Evolutionary conservation across 1,284 basidiomycete species (phyloP).

Genomic region (Phellinidium pouzarii): DNA sequence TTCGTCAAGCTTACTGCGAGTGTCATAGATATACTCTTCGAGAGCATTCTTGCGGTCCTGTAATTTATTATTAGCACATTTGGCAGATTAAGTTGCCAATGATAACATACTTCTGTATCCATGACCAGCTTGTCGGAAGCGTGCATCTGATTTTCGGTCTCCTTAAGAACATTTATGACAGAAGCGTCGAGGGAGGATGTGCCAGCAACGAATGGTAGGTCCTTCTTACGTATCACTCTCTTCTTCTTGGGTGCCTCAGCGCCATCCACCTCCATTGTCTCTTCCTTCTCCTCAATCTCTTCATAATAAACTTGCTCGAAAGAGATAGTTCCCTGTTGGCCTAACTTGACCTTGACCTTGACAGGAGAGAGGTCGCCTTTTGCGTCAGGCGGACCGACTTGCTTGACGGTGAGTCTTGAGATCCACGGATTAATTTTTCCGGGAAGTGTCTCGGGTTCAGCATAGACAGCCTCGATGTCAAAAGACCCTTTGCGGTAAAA

Average conservation of each 20-base stretch:
- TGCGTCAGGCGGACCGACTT: constrained; percentile 54
- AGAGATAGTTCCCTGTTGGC: constrained; percentile 77
- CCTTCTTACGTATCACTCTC: constrained; percentile 74
- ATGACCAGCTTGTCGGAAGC: constrained; percentile 87
- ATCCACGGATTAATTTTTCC: constrained; percentile 80
- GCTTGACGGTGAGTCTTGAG: constrained; percentile 73
- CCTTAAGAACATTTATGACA: constrained; percentile 59
- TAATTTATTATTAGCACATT: constrained; percentile 9
- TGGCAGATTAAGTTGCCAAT: background rate
- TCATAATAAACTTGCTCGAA: constrained; percentile 85
- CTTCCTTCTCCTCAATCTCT: constrained; percentile 78
- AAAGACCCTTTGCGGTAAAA: constrained; percentile 87
- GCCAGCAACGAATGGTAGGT: constrained; percentile 64
- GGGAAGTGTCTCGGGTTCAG: constrained; percentile 62
- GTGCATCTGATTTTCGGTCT: constrained; percentile 83
- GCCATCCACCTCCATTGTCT: constrained; percentile 51
- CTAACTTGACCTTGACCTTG: constrained; percentile 85
- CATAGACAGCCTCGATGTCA: constrained; percentile 80
- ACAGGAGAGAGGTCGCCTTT: constrained; percentile 72
- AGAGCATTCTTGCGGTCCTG: constrained; percentile 95
- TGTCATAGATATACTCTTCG: constrained; percentile 96
- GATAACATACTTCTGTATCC: constrained; percentile 77
- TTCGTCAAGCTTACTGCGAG: constrained; percentile 84
- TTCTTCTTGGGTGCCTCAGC: constrained; percentile 73
- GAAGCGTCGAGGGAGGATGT: constrained; percentile 58